Evolutionary conservation across 768 basidiomycete species (phyloP).

Genomic region (Gymnopilus junonius): DNA sequence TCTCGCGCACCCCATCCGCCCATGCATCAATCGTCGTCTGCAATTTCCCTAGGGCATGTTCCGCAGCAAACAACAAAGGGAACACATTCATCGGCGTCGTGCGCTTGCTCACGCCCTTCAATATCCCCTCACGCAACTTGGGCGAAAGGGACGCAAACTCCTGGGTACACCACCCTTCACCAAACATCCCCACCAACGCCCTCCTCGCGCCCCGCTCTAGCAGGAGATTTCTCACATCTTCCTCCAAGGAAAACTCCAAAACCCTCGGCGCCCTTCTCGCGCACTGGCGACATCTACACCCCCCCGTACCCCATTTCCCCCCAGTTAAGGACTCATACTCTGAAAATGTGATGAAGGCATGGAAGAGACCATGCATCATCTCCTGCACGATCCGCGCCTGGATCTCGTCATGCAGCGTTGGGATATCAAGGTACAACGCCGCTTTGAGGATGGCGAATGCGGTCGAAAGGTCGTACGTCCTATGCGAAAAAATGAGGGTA

Average conservation of each 20-base stretch:
- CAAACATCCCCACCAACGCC: conserved; percentile 83
- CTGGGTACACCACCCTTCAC: conserved; percentile 84
- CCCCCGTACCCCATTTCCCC: conserved; percentile 82
- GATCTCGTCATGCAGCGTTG: conserved; percentile 76
- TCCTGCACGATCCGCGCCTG: conserved; percentile 85
- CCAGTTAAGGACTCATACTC: conserved; percentile 77
- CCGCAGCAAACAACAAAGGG: conserved; percentile 66
- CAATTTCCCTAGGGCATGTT: conserved; percentile 62
- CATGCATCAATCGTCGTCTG: conserved; percentile 66
- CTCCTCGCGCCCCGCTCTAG: conserved; percentile 75
- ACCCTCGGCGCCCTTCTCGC: conserved; percentile 80
- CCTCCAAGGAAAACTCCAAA: conserved; percentile 76
- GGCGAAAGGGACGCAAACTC: conserved; percentile 78
- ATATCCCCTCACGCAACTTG: conserved; percentile 65
- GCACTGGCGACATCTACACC: conserved; percentile 86
- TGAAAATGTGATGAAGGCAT: conserved; percentile 79
- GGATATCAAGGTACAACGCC: conserved; percentile 77
- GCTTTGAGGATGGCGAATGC: conserved; percentile 89
- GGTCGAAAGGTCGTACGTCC: conserved; percentile 91
- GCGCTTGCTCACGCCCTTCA: conserved; percentile 75
- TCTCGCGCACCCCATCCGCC: conserved; percentile 68
- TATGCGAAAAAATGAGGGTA: conserved; percentile 89
- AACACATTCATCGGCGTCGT: conserved; percentile 73
- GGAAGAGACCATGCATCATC: conserved; percentile 90
- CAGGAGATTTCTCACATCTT: conserved; percentile 76